Evolutionary conservation across 2,329 filamentous ascomycete genomes (phyloP).

Genomic region (Nigrospora sphaerica): DNA sequence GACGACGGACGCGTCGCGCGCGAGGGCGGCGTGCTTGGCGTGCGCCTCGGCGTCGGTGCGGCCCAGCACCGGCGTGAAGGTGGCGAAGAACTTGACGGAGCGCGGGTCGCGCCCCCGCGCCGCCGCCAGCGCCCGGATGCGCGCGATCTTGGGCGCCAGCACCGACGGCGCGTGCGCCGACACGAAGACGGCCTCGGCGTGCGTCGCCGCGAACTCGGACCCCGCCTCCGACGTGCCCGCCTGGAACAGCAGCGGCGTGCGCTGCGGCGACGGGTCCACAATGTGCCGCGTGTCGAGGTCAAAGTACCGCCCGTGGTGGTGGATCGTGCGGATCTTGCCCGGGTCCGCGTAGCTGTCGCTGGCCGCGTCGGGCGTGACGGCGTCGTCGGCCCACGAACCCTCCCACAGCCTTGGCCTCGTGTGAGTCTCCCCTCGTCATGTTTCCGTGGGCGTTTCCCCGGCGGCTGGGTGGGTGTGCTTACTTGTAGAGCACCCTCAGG

Average conservation of each 20-base stretch:
- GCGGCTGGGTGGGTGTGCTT: too few species aligned
- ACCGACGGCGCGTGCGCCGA: conserved; percentile 43
- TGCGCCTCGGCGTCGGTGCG: conserved; percentile 44
- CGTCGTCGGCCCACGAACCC: conserved; percentile 50
- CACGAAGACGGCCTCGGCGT: conserved; percentile 55
- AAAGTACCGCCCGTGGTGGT: conserved; percentile 52
- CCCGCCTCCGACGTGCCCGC: conserved; percentile 53
- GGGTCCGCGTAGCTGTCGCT: conserved; percentile 52
- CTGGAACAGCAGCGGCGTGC: conserved; percentile 51
- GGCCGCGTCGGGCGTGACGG: conserved; percentile 43
- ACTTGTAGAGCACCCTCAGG: conserved; percentile 55
- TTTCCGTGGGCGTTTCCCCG: too few species aligned
- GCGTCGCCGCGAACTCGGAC: conserved; percentile 45
- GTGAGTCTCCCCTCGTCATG: neutral
- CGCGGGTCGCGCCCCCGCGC: conserved; percentile 46
- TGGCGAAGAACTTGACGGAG: conserved; percentile 49
- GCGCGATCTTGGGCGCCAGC: conserved; percentile 40
- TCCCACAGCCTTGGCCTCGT: conserved; percentile 46
- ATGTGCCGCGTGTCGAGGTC: conserved; percentile 35
- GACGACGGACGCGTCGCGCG: conserved; percentile 44
- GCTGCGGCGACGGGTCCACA: conserved; percentile 47
- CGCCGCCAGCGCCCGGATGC: conserved; percentile 42
- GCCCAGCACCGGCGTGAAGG: conserved; percentile 41
- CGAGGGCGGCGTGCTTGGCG: conserved; percentile 41
- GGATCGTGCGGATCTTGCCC: conserved; percentile 50